Evolutionary conservation across 176 grass and related monocot genomes (phyloP), one percentile per base, ranked within the genome.

Genomic region (Metroxylon sagu): DNA sequence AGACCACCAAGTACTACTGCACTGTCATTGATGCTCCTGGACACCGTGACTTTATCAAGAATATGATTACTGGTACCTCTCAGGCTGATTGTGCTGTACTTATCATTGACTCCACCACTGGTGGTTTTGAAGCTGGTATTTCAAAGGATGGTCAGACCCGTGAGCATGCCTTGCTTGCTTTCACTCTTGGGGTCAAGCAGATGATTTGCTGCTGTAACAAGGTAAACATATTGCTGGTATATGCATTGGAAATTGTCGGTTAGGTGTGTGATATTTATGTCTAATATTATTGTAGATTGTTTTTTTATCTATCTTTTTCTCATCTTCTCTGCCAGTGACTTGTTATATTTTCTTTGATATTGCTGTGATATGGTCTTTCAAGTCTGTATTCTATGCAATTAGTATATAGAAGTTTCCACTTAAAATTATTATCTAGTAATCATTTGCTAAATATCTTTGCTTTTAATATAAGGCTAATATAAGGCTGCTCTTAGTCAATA

Each of bases 171-270:
- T 74, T 89, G 54, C 86, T 85, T 73, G 86, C 82, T 68, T 90
- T 90, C 75, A 90, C 87, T 4, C 82, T 90, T 59, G 87, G 82
- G 55, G 87, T 90, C 31, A 90, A 79, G 56, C 87, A 85, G 56
- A 90, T 90, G 87, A 90, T 90, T 59, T 90, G 87, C 66, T 90
- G 87, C 59, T 90, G 87, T 50, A 90, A 90, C 87, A 90, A 90
- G 87, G 87, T 90, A 79, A 50, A 0, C 5, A 16, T 61, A 7
- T 61, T 14, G 7, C 21, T 23, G 21, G 1, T 23, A 23, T 1
- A 23, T 23, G 21, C 21, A 23, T 23, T 23, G 21, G 21, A 23
- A 23, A 23, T 23, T 1, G 21, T 23, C 21, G 21, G 21, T 23
- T 23, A 23, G 21, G 21, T 23, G 21, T 23, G 21, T 23, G 1